Evolutionary conservation across 306 rosid genomes (phyloP), one percentile per base, ranked within the genome.

Genomic region (Canavalia ensiformis): DNA sequence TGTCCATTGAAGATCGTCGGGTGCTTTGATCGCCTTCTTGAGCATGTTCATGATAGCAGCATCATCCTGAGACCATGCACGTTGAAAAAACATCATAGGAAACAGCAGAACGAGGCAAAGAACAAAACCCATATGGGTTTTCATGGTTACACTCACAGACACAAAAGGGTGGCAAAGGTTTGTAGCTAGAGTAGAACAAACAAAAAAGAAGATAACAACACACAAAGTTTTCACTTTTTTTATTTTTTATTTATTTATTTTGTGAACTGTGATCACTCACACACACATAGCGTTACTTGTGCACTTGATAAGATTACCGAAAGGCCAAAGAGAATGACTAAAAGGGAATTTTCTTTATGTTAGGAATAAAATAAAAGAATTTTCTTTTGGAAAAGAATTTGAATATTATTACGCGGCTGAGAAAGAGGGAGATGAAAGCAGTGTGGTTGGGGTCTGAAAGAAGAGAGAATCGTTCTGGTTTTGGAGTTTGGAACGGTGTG

Each of bases 11-110:
- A 87, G 89, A 7, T 37, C 62, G 33, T 5, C n/a, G 4, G 86
- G 7, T 3, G 39, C 55, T 0, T 69, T 81, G 31, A 94, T 73
- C 51, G 79, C 51, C 28, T 74, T 49, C 72, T 62, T 84, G 4
- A 95, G 86, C 37, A 28, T 67, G 31, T 46, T 11, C 97, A 95
- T 88, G 29, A 88, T 94, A 12, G 1, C 72, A 8, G 39, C 86
- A 29, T 95, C 97, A 31, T 93, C 97, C 44, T 49, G 87, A 33
- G 86, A 83, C 45, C 79, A 37, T 42, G 75, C 80, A 81, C 4
- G 7, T 46, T 8, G 74, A 64, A 81, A 73, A 51, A 57, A 33
- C 31, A 74, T 1, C 51, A 31, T 44, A 13, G 45, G 45, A 35
- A 66, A 4, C 35, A 75, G 0, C 4, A 66, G 7, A 30, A 68